phyloP scores from a whole-genome alignment of 192 early-diverging fungal species.

The Coemansia sp. region DNA sequence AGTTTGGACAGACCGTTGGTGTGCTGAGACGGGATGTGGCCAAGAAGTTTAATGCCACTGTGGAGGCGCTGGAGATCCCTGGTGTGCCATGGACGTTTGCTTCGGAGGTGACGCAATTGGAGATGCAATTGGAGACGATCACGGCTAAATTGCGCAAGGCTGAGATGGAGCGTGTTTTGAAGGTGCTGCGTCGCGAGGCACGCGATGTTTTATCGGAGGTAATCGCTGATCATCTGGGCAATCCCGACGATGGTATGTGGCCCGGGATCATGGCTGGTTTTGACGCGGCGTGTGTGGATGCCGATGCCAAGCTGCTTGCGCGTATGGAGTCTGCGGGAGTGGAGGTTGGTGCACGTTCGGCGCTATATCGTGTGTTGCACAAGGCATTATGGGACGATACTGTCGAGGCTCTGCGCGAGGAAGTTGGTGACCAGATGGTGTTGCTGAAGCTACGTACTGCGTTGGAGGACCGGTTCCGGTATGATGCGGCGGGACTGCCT shows the following conservation, averaged over 20 bases:
- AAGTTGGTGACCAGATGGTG: constrained; percentile 80
- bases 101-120: constrained; percentile 28
- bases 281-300: constrained; percentile 57
- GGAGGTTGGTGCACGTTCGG: constrained; percentile 43
- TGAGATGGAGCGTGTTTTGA: constrained; percentile 40
- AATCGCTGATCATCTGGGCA: constrained; percentile 68
- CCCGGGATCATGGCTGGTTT: constrained; percentile 60
- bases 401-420: constrained; percentile 72
- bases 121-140: constrained; percentile 24
- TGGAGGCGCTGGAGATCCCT: constrained; percentile 17
- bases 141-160: constrained; percentile 36
- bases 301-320: constrained; percentile 50
- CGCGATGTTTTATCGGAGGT: constrained; percentile 68
- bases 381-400: constrained; percentile 73
- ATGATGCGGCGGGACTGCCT: constrained; percentile 90
- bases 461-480: constrained; percentile 92
- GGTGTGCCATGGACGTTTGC: constrained; percentile 38
- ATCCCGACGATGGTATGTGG: constrained; percentile 73
- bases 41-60: constrained; percentile 18
- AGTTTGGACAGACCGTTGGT: constrained; percentile 61
- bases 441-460: constrained; percentile 74
- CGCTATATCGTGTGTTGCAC: constrained; percentile 59
- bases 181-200: constrained; percentile 16
- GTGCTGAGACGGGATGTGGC: constrained; percentile 20
- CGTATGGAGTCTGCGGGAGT: constrained; percentile 27